Evolutionary conservation across 164 flowering plant genomes (phyloP).

Genomic region (Hamamelis virginiana): DNA sequence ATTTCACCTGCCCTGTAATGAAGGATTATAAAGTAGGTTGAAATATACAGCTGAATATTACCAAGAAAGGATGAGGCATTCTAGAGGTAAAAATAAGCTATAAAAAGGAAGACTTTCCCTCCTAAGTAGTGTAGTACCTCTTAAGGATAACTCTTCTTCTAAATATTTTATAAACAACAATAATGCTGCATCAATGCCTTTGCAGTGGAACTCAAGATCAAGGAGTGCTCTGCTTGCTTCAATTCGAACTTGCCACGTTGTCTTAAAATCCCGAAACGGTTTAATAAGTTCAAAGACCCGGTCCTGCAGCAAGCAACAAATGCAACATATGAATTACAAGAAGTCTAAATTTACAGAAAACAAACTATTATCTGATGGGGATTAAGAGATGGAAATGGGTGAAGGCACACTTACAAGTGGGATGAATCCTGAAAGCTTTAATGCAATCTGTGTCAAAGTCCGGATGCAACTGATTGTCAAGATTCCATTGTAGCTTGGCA

Average conservation of each 20-base stretch:
- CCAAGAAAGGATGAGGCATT: not conserved
- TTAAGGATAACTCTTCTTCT: constrained; percentile 66
- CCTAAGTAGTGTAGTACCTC: constrained; percentile 48
- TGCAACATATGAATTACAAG: not conserved
- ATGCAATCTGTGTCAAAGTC: constrained; percentile 71
- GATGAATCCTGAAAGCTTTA: constrained; percentile 69
- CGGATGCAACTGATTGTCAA: constrained; percentile 88
- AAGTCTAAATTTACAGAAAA: too few relatives aligned
- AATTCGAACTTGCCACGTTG: constrained; percentile 78
- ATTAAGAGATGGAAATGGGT: not conserved
- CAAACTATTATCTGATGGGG: not conserved
- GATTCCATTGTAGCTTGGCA: constrained; percentile 96
- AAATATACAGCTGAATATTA: not conserved
- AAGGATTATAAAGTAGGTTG: not conserved
- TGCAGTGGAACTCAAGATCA: constrained; percentile 71
- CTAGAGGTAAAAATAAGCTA: not conserved
- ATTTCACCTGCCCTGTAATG: constrained; percentile 76
- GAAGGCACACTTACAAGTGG: constrained; percentile 57
- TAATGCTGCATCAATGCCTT: constrained; percentile 75
- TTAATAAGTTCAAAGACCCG: constrained; percentile 63
- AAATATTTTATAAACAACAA: constrained; percentile 56
- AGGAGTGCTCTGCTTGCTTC: constrained; percentile 89
- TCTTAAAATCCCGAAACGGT: constrained; percentile 56
- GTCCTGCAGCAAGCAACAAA: constrained; percentile 46
- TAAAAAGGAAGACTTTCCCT: not conserved